Evolutionary conservation across 768 basidiomycete genomes (phyloP), one percentile per base, ranked within the genome.

Genomic region (Tephrocybe sp.): DNA sequence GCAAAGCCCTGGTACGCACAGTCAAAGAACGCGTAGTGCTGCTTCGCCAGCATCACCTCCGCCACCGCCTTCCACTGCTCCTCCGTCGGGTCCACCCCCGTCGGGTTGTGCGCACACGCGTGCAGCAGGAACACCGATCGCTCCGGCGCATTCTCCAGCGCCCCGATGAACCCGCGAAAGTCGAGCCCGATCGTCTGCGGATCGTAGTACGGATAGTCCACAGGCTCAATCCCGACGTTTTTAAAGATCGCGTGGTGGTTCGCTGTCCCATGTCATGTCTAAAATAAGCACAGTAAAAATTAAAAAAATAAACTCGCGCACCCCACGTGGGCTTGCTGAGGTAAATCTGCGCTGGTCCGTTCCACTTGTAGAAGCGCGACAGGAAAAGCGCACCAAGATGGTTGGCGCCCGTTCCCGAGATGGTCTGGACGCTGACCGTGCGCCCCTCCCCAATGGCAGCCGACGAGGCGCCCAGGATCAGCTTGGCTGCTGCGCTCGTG

Each of bases 1-100:
- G 94, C 95, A 68, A 98, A 98, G 15, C 95, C 95, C 71, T 97
- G 95, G 72, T 98, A 98, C 2, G 95, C 95, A 65, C 88, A 89
- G 72, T 98, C 95, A 66, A 98, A 93, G 73, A 96, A 95, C 26
- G 87, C 86, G 63, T 84, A 96, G 67, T 95, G 94, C 12, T 80
- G 76, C 70, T 85, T 88, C 41, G 74, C 69, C 25, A 87, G 65
- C 65, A 97, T 81, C 48, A 85, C 70, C 32, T 86, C 78, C 33
- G 89, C 88, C 60, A 98, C 80, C 51, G 73, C 67, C 54, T 78
- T 72, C 95, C 95, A 98, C 67, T 98, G 88, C 58, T 88, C 92
- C 40, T 66, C 67, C 28, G 92, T 93, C 6, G 94, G 95, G 68
- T 98, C 95, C 24, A 96, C 91, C 2, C 95, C 95, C 2, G 96